These are phyloP conservation scores for Tylopilus plumbeoviolaceoides DNA, from an alignment of 768 basidiomycete genomes.

Conservation along the genomic window DNA sequence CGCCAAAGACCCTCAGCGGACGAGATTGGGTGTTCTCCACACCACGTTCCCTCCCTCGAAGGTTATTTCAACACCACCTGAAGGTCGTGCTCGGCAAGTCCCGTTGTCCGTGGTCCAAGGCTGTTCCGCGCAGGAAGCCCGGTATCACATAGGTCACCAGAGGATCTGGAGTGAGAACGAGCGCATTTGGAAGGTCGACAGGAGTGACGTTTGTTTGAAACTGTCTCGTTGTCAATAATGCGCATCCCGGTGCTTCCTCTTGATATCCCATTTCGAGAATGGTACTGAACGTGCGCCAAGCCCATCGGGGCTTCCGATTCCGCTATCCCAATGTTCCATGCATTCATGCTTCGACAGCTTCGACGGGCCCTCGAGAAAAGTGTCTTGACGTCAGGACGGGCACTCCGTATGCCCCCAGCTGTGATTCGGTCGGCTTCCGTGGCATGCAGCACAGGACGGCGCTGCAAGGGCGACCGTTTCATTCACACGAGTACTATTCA, in stretches of 20 bases:
- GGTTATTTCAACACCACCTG: constrained; percentile 20
- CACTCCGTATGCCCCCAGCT: constrained; percentile 10
- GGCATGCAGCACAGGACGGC: constrained; percentile 11
- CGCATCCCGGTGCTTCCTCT: constrained; percentile 6
- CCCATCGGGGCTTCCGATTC: constrained; percentile 29
- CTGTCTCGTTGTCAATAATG: constrained; percentile 14
- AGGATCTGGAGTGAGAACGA: constrained; percentile 13
- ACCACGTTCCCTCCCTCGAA: constrained; percentile 31
- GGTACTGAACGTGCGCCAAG: constrained; percentile 15
- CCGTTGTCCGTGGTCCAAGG: constrained; percentile 10
- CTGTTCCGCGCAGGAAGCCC: constrained; percentile 16
- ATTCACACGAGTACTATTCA: constrained; percentile 6
- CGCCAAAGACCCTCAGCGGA: constrained; percentile 5
- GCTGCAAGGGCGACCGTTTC: background rate
- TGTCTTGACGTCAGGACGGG: constrained; percentile 4
- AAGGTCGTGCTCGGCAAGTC: constrained; percentile 16
- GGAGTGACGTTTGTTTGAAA: constrained; percentile 9
- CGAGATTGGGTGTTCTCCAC: constrained; percentile 21
- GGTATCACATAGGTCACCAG: constrained; percentile 3
- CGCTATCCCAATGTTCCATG: constrained; percentile 16
- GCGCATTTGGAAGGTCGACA: constrained; percentile 20
- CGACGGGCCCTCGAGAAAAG: constrained; percentile 19
- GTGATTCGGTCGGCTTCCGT: constrained; percentile 9
- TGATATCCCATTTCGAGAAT: constrained; percentile 16
- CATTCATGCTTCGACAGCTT: constrained; percentile 14